Evolutionary conservation across 192 early-diverging fungal species (phyloP).

Genomic region (Dissophora ornata): DNA sequence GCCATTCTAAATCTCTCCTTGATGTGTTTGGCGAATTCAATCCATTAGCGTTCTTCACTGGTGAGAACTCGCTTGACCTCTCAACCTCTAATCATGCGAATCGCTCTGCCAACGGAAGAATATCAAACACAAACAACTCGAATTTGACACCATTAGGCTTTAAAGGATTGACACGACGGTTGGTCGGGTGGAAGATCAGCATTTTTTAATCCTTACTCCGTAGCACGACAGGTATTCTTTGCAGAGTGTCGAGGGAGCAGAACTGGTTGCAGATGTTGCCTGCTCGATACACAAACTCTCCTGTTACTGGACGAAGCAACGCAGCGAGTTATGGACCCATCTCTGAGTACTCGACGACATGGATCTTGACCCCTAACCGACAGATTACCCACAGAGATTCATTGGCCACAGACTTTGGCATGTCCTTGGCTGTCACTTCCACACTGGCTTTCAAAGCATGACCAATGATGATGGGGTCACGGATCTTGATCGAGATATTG

Average conservation of each 20-base stretch:
- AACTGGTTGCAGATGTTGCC: slow-evolving; percentile 97
- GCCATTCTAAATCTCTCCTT: slow-evolving; percentile 78
- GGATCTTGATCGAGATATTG: slow-evolving; percentile 91
- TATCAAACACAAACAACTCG: slow-evolving; percentile 97
- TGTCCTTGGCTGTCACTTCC: slow-evolving; percentile 89
- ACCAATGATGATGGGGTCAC: slow-evolving; percentile 90
- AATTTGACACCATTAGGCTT: slow-evolving; percentile 91
- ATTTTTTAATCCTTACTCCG: slow-evolving; percentile 55
- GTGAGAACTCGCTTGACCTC: slow-evolving; percentile 92
- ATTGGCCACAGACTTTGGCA: slow-evolving; percentile 82
- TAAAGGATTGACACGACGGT: slow-evolving; percentile 74
- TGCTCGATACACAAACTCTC: slow-evolving; percentile 78
- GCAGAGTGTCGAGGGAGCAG: slow-evolving; percentile 85
- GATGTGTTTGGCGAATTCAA: slow-evolving; percentile 88
- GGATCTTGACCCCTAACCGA: slow-evolving; percentile 73
- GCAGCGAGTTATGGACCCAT: slow-evolving; percentile 77
- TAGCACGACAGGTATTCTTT: slow-evolving; percentile 71
- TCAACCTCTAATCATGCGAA: slow-evolving; percentile 90
- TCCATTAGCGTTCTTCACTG: slow-evolving; percentile 90
- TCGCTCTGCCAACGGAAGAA: slow-evolving; percentile 79
- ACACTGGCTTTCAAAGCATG: slow-evolving; percentile 80
- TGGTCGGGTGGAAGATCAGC: slow-evolving; percentile 90
- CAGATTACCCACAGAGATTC: slow-evolving; percentile 94
- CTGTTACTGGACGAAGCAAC: slow-evolving; percentile 59
- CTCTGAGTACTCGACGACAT: slow-evolving; percentile 95